Percentiles rank a stretch among this genome's conserved stretches.
phyloP scores from a whole-genome alignment of 140 eudicot species.

The Bidens hawaiensis region DNA sequence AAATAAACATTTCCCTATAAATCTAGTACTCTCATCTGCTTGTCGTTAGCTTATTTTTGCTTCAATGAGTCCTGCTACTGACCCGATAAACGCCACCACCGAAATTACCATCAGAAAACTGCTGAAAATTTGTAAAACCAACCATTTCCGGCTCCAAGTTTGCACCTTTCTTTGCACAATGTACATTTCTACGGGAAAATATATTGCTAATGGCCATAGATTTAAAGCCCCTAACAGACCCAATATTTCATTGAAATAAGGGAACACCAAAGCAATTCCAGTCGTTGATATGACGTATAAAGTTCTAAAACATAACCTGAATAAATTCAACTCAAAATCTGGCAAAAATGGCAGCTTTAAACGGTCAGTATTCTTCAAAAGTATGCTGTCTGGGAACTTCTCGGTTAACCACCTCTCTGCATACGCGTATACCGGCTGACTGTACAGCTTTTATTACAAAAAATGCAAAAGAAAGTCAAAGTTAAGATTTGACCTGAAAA shows the following conservation, averaged over 20 bases:
- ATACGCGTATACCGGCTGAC: slow-evolving; percentile 41
- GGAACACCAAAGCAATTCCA: slow-evolving; percentile 44
- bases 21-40: not conserved
- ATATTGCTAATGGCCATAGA: slow-evolving; percentile 55
- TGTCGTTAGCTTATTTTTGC: slow-evolving; percentile 26
- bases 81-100: slow-evolving; percentile 37
- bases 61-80: slow-evolving; percentile 37
- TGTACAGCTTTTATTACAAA: slow-evolving; percentile 26
- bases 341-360: slow-evolving; percentile 36
- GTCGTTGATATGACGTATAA: slow-evolving; percentile 46
- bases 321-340: slow-evolving; percentile 24
- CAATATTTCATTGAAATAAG: slow-evolving; percentile 55
- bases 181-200: slow-evolving; percentile 59
- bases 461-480: not conserved
- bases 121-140: slow-evolving; percentile 35
- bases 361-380: slow-evolving; percentile 18
- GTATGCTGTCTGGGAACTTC: slow-evolving; percentile 31
- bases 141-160: slow-evolving; percentile 46
- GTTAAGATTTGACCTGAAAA: slow-evolving; percentile 17
- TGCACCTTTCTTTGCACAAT: slow-evolving; percentile 39
- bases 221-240: slow-evolving; percentile 59
- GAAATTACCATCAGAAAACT: slow-evolving; percentile 37
- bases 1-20: not conserved
- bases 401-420: slow-evolving; percentile 25
- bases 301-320: slow-evolving; percentile 50